Percentiles rank a stretch among this genome's conserved stretches.
phyloP scores from a whole-genome alignment of 495 filamentous ascomycete genomes.

The Penicillium taxi region DNA sequence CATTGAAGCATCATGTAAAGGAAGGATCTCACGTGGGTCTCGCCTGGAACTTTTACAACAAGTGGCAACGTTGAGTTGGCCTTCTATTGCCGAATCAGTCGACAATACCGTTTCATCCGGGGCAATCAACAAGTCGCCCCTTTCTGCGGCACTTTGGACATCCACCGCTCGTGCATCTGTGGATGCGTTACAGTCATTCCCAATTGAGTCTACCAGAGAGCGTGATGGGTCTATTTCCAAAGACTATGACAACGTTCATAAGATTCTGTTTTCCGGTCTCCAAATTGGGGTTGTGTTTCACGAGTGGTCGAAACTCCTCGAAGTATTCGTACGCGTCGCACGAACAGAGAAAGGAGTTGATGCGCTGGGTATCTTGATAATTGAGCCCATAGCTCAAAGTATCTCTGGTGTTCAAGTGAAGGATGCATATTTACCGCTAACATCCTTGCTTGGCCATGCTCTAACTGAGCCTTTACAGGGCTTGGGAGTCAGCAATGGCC shows the following conservation, averaged over 20 bases:
- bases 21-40: conserved; percentile 38
- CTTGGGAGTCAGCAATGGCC: conserved; percentile 4
- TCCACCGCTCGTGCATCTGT: conserved; percentile 26
- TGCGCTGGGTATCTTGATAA: conserved; percentile 49
- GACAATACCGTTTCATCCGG: conserved; percentile 3
- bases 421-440: conserved; percentile 22
- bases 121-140: background rate
- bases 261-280: conserved; percentile 57
- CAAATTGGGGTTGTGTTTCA: conserved; percentile 33
- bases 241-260: conserved; percentile 63
- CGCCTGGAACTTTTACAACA: conserved; percentile 40
- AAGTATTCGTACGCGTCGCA: conserved; percentile 48
- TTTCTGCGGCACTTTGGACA: conserved; percentile 29
- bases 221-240: conserved; percentile 38
- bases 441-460: conserved; percentile 29
- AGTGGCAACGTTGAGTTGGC: conserved; percentile 26
- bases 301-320: conserved; percentile 56
- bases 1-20: conserved; percentile 44
- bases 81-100: conserved; percentile 4
- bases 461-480: conserved; percentile 24
- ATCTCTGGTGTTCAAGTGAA: conserved; percentile 15
- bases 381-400: conserved; percentile 62
- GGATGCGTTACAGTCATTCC: conserved; percentile 30
- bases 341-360: conserved; percentile 59
- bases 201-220: conserved; percentile 35